Evolutionary conservation across 179 eudicot genomes (phyloP), one percentile per base, ranked within the genome.

Genomic region (Amaranthus tricolor): DNA sequence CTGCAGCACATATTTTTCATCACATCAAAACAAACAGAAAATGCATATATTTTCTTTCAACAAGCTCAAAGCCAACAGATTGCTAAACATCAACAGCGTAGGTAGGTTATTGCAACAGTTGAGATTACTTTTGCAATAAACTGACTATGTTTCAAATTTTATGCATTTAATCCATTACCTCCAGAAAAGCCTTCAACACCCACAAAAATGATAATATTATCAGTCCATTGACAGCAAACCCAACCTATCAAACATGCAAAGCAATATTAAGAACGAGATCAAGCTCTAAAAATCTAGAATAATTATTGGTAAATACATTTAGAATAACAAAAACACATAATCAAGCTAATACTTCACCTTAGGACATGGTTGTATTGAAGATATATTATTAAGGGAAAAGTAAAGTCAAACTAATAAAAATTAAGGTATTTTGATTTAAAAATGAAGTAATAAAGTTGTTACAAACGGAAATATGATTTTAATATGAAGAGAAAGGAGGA

Each of bases 121-220:
- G 47, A 52, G n/a, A 70, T 1, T 5, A 40, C 1, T 31, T 31
- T 31, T 0, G 40, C 60, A 62, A 24, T 40, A 6, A 51, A 62
- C 0, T 55, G 45, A 73, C 45, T 19, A 10, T 43, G 57, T 21
- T 17, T 59, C 7, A 17, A 71, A 16, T 49, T 49, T 6, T 0
- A n/a, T 31, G 24, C 11, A 66, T 44, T 63, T 58, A n/a, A 54
- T 40, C 48, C 6, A 60, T 80, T 88, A 94, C 98, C 97, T 92
- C 92, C 66, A 94, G 92, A 75, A 94, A 92, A 62, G 98, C 97
- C 89, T 90, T 92, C 87, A 90, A 72, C 58, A 94, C 84, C 97
- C 98, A 94, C 82, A 94, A 81, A 80, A 94, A 92, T 50, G 97
- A 89, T 72, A 94, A 78, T 62, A 94, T 84, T 75, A 94, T 81